Evolutionary conservation across 768 basidiomycete species (phyloP).

Genomic region (Pleurotus platypus): DNA sequence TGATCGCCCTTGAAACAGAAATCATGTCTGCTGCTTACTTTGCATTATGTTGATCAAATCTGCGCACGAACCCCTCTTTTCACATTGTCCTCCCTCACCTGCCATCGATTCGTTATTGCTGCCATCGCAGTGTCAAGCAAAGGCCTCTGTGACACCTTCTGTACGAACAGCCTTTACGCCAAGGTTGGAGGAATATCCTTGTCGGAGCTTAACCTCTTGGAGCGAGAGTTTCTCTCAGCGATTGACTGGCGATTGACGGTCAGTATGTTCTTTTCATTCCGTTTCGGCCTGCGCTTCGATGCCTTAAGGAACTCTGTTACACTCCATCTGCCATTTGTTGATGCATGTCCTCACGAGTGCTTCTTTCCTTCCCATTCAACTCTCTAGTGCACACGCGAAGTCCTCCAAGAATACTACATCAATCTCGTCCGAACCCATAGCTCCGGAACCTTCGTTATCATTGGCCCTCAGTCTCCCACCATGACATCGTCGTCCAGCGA

Average conservation of each 20-base stretch:
- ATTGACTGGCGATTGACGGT: conserved; percentile 97
- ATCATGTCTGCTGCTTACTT: conserved; percentile 74
- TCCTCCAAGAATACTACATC: conserved; percentile 91
- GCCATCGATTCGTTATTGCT: conserved; percentile 96
- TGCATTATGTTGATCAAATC: conserved; percentile 93
- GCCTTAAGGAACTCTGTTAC: conserved; percentile 7
- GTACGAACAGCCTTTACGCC: conserved; percentile 92
- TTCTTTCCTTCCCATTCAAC: conserved; percentile 22
- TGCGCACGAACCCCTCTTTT: conserved; percentile 84
- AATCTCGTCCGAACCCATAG: conserved; percentile 88
- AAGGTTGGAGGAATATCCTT: conserved; percentile 94
- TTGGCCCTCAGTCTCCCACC: conserved; percentile 36
- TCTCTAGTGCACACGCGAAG: conserved; percentile 80
- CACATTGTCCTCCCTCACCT: conserved; percentile 92
- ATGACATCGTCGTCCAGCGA: conserved; percentile 50
- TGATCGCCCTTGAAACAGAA: conserved; percentile 39
- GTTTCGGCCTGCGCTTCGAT: not conserved
- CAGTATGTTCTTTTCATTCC: conserved; percentile 36
- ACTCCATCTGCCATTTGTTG: conserved; percentile 10
- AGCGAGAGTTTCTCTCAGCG: conserved; percentile 86
- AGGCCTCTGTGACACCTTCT: conserved; percentile 93
- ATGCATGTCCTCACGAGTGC: conserved; percentile 18
- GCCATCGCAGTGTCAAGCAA: conserved; percentile 91
- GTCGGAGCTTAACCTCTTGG: conserved; percentile 88
- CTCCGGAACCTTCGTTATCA: conserved; percentile 51